Conservation (phyloP, 176 grass and related monocot species). For the Zea luxurians region DNA sequence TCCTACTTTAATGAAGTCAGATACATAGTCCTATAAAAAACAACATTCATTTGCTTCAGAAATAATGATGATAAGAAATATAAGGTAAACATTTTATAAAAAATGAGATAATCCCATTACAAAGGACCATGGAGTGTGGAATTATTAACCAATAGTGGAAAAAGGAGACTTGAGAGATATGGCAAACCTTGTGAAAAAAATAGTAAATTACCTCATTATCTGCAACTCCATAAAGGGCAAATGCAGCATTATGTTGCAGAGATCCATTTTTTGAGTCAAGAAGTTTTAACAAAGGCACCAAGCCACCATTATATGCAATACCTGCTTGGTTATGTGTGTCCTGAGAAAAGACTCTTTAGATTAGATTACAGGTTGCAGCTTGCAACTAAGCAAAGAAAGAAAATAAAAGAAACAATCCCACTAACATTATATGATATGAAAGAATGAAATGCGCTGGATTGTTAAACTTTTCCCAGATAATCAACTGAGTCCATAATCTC, state of each 20-base stretch:
- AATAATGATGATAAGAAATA: conserved; percentile 34
- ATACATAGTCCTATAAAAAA: conserved; percentile 79
- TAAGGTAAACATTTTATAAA: conserved; percentile 19
- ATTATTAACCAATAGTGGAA: conserved; percentile 1
- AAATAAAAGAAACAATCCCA: background rate
- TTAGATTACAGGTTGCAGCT: conserved; percentile 7
- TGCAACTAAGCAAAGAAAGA: conserved; percentile 10
- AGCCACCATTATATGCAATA: conserved; percentile 95
- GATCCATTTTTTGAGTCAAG: conserved; percentile 99
- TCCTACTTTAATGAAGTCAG: conserved; percentile 97
- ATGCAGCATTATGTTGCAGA: conserved; percentile 99
- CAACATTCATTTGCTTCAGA: conserved; percentile 3
- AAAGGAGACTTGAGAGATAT: conserved; percentile 5
- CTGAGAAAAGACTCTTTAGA: conserved; percentile 47
- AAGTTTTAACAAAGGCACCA: conserved; percentile 96
- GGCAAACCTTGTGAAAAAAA: background rate
- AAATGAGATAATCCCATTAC: conserved; percentile 14
- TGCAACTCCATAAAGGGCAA: conserved; percentile 99
- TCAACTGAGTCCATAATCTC: conserved; percentile 5
- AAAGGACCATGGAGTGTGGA: background rate
- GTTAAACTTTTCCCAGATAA: background rate
- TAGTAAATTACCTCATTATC: conserved; percentile 81
- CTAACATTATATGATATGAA: background rate
- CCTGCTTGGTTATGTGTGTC: conserved; percentile 99
- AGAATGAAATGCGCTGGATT: background rate